Base-by-base conservation (phyloP, 257 asterid genomes). In the Datura wrightii region DNA sequence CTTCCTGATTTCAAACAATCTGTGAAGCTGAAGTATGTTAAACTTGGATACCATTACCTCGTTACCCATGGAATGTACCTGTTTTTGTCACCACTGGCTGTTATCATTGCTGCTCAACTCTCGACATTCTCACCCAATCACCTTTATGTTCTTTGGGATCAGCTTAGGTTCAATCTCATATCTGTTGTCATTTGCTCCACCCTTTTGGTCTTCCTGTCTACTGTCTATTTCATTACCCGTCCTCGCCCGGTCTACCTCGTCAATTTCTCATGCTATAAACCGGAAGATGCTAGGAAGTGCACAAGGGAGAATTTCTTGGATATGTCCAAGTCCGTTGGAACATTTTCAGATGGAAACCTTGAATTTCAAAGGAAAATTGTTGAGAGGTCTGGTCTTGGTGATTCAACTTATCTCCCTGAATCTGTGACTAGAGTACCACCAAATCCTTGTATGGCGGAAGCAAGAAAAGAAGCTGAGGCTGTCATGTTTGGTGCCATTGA, bases 401-500 rank as follows among this genome's bases (percentile, higher is more conserved):
- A 94, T 86, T 85, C 89, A 8, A 92, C 97, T 55, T 92, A 92
- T 74, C 94, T 94, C 53, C 97, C 97, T 2, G 96, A 91, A 34
- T 93, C 97, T 13, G 95, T 94, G 1, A 60, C 91, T 56, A 85
- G 88, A 67, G 92, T 94, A 13, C 98, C 97, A 1, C 95, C 98
- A 0, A 93, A 94, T 83, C 97, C 96, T 0, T 91, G 92, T 80
- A 91, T 93, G 95, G 93, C 88, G 2, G 98, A 94, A 82, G 97
- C 96, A 10, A 89, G 95, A 65, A 92, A 91, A 71, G 97, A 94
- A 79, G 98, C 96, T 4, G 97, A 93, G 84, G 81, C 84, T n/a
- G 97, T 94, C 2, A 93, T 92, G 97, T 94, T 90, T 87, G 96
- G 96, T n/a, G 98, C 98, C 0, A 91, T 93, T 54, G 97, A 93